Percentiles rank a stretch among this genome's conserved stretches.
Evolutionary conservation across 2,329 filamentous ascomycete species (phyloP).

Genomic region (Fusarium sp.): DNA sequence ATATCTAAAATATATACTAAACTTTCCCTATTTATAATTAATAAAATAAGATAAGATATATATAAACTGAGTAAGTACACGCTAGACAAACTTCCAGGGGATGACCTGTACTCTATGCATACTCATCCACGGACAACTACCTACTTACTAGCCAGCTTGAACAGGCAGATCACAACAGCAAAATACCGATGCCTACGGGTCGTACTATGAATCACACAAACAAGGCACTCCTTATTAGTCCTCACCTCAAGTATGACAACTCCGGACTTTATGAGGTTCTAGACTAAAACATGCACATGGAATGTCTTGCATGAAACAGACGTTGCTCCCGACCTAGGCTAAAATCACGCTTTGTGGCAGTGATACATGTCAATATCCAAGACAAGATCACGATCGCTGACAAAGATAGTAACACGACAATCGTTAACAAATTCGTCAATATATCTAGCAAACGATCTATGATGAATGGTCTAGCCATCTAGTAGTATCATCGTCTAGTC

Average conservation of each 20-base stretch:
- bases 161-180: slow-evolving; percentile 10
- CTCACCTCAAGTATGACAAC: slow-evolving; percentile 18
- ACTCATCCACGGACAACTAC: not conserved
- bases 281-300: slow-evolving; percentile 11
- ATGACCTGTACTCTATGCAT: no score
- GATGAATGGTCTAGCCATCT: slow-evolving; percentile 2
- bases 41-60: no score
- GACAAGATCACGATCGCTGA: slow-evolving; percentile 22
- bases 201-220: slow-evolving; percentile 13
- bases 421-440: slow-evolving; percentile 25
- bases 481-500: slow-evolving; percentile 5
- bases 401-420: not conserved
- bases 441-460: slow-evolving; percentile 11
- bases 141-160: not conserved
- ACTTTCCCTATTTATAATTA: no score
- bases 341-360: slow-evolving; percentile 12
- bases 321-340: slow-evolving; percentile 20
- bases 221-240: slow-evolving; percentile 11
- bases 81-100: no score
- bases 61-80: no score
- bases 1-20: no score
- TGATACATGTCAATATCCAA: slow-evolving; percentile 5
- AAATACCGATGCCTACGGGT: slow-evolving; percentile 13
- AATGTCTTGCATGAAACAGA: slow-evolving; percentile 11
- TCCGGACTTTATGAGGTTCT: slow-evolving; percentile 33